Percentiles rank a stretch among this genome's conserved stretches.
Evolutionary conservation across 2,329 filamentous ascomycete species (phyloP).

Genomic region (Didymella lethalis): DNA sequence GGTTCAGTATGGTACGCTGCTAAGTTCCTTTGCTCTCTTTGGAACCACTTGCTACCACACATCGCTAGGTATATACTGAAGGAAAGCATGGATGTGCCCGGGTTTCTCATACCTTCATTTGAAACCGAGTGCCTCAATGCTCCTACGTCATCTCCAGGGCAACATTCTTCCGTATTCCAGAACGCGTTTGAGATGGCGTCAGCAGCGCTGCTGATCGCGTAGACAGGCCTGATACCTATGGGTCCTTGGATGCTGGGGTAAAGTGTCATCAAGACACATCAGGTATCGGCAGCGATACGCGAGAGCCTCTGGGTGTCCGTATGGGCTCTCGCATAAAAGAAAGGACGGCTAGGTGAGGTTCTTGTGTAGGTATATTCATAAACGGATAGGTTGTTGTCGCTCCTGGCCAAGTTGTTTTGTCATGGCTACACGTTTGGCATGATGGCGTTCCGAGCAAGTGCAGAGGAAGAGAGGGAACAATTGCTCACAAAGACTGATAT

Average conservation of each 20-base stretch:
- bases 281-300: conserved; percentile 2
- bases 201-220: conserved; percentile 32
- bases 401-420: not conserved
- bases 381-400: conserved; percentile 9
- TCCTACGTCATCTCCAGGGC: conserved; percentile 19
- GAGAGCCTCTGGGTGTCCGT: conserved; percentile 1
- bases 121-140: conserved; percentile 16
- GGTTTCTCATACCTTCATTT: not conserved
- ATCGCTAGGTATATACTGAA: conserved; percentile 20
- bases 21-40: conserved; percentile 26
- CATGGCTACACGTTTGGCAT: not conserved
- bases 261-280: not conserved
- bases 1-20: conserved; percentile 23
- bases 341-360: not conserved
- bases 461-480: not conserved
- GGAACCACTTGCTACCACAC: conserved; percentile 32
- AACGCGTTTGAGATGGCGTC: conserved; percentile 34
- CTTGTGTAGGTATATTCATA: not conserved
- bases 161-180: conserved; percentile 36
- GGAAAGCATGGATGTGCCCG: conserved; percentile 18
- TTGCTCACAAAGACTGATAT: too few species aligned
- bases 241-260: conserved; percentile 11
- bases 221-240: conserved; percentile 12
- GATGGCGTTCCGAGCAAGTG: not conserved
- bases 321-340: conserved; percentile 1